phyloP scores from a whole-genome alignment of 179 eudicot species.

The Nepenthes alata region DNA sequence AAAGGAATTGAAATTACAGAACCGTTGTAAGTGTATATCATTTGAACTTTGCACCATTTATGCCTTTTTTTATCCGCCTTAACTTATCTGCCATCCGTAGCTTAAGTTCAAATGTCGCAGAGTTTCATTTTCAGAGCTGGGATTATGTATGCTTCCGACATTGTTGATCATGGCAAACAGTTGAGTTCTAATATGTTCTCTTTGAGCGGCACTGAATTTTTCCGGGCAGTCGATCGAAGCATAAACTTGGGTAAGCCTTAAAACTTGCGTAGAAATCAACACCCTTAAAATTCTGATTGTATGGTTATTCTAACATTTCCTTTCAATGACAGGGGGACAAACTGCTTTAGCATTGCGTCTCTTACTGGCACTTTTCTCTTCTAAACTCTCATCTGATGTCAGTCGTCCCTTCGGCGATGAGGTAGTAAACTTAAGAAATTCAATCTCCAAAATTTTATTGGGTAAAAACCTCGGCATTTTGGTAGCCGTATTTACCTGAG shows the following conservation, averaged over 20 bases:
- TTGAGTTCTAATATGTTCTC: constrained; percentile 67
- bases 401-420: constrained; percentile 90
- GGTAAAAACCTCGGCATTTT: background rate
- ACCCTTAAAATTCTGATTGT: background rate
- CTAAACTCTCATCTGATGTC: constrained; percentile 61
- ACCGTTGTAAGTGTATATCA: too few relatives aligned
- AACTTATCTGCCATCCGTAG: constrained; percentile 19
- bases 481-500: background rate
- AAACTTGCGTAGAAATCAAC: background rate
- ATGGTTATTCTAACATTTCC: background rate
- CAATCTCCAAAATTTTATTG: background rate
- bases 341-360: constrained; percentile 77
- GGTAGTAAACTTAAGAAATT: constrained; percentile 25
- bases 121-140: constrained; percentile 82
- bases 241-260: constrained; percentile 55
- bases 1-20: too few relatives aligned
- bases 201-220: constrained; percentile 62
- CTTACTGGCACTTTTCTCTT: constrained; percentile 67
- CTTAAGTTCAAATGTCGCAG: constrained; percentile 67
- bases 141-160: constrained; percentile 66
- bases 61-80: too few relatives aligned
- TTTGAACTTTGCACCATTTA: too few relatives aligned
- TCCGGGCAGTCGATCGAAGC: constrained; percentile 80
- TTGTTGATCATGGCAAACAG: constrained; percentile 26
- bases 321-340: constrained; percentile 59